Evolutionary conservation across 2,329 filamentous ascomycete species (phyloP), one percentile per base, ranked within the genome.

Genomic region (Zymoseptoria brevis): DNA sequence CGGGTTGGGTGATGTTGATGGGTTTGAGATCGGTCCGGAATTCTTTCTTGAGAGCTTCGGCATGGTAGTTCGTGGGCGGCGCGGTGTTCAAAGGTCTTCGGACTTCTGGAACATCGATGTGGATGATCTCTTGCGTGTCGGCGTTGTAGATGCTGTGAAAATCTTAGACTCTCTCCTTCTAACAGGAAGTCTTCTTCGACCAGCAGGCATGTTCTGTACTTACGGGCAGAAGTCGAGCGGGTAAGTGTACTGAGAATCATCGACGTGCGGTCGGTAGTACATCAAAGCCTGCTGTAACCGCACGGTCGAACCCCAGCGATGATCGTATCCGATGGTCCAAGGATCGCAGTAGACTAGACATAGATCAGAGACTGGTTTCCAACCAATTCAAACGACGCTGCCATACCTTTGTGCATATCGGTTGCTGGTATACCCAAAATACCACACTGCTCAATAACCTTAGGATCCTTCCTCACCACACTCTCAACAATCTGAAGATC

Each of bases 321-420:
- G 89, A 68, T 96, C 92, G 71, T 90, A 96, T 54, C 92, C 92
- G 74, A 96, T 96, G 0, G 92, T 96, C 92, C 92, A 96, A 81
- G 84, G 90, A 72, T 96, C 92, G 74, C 91, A 96, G 78, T 95
- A 96, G 53, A 96, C 89, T 45, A 16, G 16, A 45, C 2, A 6
- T 45, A n/a, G 35, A 16, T 16, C 35, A 45, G 13, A 45, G 35
- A 45, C 35, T 5, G 7, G 5, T n/a, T 4, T n/a, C 4, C 26
- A 8, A 29, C 26, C 26, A 8, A 2, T 8, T 16, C 35, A 45
- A 16, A 45, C 35, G 7, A 45, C 4, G 16, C 1, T 4, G 2
- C 4, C 35, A 16, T 45, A 45, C 35, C 35, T 76, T 96, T 96
- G 79, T 94, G 79, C 92, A 96, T 96, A 61, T 96, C 89, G 66